Evolutionary conservation across 768 basidiomycete genomes (phyloP), one percentile per base, ranked within the genome.

Genomic region (Boletus reticuloceps): DNA sequence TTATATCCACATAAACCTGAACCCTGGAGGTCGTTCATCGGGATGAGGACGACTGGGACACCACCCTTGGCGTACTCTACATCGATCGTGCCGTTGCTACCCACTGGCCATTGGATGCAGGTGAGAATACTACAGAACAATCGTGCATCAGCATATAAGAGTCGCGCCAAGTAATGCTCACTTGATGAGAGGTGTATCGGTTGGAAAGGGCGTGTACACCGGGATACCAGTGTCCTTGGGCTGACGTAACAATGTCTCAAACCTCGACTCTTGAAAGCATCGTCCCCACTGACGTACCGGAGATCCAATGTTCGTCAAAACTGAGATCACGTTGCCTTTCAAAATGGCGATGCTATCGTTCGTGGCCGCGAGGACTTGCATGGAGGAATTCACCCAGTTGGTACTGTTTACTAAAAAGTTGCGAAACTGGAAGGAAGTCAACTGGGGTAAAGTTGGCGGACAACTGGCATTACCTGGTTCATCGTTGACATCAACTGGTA

Each of bases 301-400:
- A 51, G 86, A 87, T 32, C 88, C 89, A 56, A 89, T 82, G 70
- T 85, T 88, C 22, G 86, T 90, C 58, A 86, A 58, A 39, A 90
- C 69, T 13, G 82, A 77, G 47, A 88, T 72, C 11, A 88, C 79
- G 19, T 75, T 64, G 13, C 86, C 87, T 62, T 88, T 89, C 72
- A 80, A 77, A 56, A 90, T 71, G 17, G 80, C 84, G n/a, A 90
- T 69, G 29, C 82, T 82, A 55, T 80, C 67, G 11, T 73, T 63
- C 39, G 78, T 79, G 16, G 74, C 63, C 7, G 80, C 75, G 22
- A 89, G 69, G 16, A 89, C 77, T 53, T 82, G 65, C 29, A 79
- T 76, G 37, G 75, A 69, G 55, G 81, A 75, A 40, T 75, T 75
- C 5, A 78, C 64, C 86, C 86, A 89, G 55, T 66, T 64, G 1